Base-by-base conservation (phyloP, 2,329 filamentous ascomycete genomes). In the Xylariales sp. region DNA sequence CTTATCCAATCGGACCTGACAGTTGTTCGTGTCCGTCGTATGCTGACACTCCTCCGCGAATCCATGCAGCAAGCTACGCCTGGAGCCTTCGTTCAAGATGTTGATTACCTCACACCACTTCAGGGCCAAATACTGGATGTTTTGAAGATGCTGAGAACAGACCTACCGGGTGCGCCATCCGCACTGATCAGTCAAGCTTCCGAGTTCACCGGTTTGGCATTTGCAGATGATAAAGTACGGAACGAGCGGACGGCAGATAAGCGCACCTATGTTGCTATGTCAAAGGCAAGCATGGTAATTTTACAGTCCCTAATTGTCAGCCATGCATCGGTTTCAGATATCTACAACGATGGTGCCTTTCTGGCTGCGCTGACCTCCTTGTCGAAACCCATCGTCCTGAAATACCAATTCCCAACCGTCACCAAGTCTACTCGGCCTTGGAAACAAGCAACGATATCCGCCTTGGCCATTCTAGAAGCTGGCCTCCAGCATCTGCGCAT, bases 261-360 rank as follows among this genome's bases (percentile, higher is more conserved):
- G 43, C 85, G 88, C 5, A 95, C 88, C 0, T 97, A 89, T 57
- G 81, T 98, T 42, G 91, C 93, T 24, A 78, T 97, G 56, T 88
- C 90, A 1, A 95, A 93, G 60, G 78, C 79, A 15, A 81, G 84
- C 44, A 93, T 95, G 74, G 68, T 73, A 2, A 76, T 88, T 33
- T 62, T 94, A 2, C 73, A 85, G 48, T 66, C 64, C 0, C 64
- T 88, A 3, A 68, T 84, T 3, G 62, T 79, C 4, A 64, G 69
- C 12, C 80, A 87, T 47, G 74, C 79, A 0, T 60, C 66, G 0
- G 79, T 86, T 18, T 56, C 68, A n/a, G 79, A 85, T 25, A 78
- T 95, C 0, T 89, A 90, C 54, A 68, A 66, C 1, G 81, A 80
- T 32, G 80, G 80, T 1, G 80, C 87, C 1, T 71, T 94, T 18